Conservation (phyloP, 1,139 yeast genomes). For the Kazachstania sp. region DNA sequence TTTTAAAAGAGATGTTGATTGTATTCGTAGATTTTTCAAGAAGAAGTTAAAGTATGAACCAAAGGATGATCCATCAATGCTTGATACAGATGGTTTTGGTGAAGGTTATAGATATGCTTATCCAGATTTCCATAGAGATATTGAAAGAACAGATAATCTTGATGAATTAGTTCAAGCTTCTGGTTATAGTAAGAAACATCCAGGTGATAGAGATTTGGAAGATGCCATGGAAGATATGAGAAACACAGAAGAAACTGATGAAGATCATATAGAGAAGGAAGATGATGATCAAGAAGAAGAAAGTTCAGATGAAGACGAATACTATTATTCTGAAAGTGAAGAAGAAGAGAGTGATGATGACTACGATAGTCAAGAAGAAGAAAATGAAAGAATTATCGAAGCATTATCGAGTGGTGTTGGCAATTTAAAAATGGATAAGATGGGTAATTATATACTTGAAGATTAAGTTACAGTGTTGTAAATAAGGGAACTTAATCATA, state of each 20-base stretch:
- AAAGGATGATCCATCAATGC: conserved; percentile 51
- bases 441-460: conserved; percentile 71
- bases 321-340: conserved; percentile 27
- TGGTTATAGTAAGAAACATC: conserved; percentile 72
- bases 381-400: conserved; percentile 63
- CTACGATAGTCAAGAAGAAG: conserved; percentile 40
- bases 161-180: conserved; percentile 87
- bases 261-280: conserved; percentile 17
- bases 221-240: conserved; percentile 64
- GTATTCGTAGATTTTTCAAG: conserved; percentile 74
- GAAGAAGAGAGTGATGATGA: conserved; percentile 30
- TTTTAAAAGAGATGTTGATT: conserved; percentile 86
- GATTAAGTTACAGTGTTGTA: conserved; percentile 10
- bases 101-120: conserved; percentile 70
- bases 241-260: conserved; percentile 34
- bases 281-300: conserved; percentile 22
- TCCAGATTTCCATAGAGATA: conserved; percentile 74
- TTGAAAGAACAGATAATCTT: conserved; percentile 54
- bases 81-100: conserved; percentile 71
- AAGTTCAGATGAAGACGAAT: conserved; percentile 27
- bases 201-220: conserved; percentile 60
- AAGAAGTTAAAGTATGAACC: conserved; percentile 72
- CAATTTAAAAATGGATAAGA: conserved; percentile 63
- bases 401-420: conserved; percentile 56
- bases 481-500: no score